phyloP scores from a whole-genome alignment of 768 basidiomycete species.

The Hygrophorus pudorinus region DNA sequence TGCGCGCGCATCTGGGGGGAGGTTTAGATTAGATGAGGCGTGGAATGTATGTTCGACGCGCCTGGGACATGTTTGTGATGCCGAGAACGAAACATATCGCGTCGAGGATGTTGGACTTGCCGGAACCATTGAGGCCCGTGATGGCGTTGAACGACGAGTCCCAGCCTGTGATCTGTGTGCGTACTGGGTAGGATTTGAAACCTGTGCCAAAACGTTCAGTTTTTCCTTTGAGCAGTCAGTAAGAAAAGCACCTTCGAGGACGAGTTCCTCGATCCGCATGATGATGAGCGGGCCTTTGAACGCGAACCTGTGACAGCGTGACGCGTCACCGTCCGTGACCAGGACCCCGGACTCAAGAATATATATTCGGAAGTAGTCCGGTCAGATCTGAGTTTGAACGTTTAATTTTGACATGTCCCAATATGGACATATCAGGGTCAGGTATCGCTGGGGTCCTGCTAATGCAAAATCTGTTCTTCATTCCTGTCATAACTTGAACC shows the following conservation, averaged over 20 bases:
- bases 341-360: too few species aligned
- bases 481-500: neutral
- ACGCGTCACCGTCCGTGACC: too few species aligned
- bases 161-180: conserved; percentile 95
- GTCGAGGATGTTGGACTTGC: conserved; percentile 98
- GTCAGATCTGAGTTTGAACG: too few species aligned
- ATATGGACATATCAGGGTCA: too few species aligned
- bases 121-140: conserved; percentile 90
- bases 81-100: conserved; percentile 98
- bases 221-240: neutral
- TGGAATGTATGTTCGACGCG: conserved; percentile 25
- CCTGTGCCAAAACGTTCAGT: conserved; percentile 32
- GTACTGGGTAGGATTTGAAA: conserved; percentile 96
- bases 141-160: conserved; percentile 98
- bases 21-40: conserved; percentile 4
- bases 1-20: conserved; percentile 76
- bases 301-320: too few species aligned
- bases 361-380: too few species aligned
- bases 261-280: conserved; percentile 93
- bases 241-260: conserved; percentile 66
- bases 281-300: too few species aligned
- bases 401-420: too few species aligned
- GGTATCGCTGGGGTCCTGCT: too few species aligned
- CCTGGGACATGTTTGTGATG: conserved; percentile 93
- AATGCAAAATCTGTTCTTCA: too few species aligned